Percentiles rank a stretch among this genome's conserved stretches.
Evolutionary conservation across 345 rosid species (phyloP).

Genomic region (Schrenkiella parvula): DNA sequence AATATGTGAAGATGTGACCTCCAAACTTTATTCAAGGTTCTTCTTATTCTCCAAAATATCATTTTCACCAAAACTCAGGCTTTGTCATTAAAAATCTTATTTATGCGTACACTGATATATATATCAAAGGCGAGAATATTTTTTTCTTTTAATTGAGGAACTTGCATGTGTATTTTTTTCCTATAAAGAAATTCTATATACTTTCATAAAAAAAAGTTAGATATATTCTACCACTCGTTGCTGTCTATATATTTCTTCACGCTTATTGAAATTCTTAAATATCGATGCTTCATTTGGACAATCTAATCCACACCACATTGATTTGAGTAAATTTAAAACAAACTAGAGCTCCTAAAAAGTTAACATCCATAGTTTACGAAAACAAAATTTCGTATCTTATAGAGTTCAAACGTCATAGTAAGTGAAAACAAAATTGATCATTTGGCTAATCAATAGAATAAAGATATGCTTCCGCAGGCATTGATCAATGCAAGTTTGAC

Average conservation of each 20-base stretch:
- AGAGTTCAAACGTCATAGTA: neutral
- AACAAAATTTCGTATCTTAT: neutral
- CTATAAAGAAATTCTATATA: neutral
- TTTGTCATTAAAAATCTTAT: neutral
- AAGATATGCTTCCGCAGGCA: neutral
- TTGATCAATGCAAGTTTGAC: neutral
- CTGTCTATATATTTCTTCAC: neutral
- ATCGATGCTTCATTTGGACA: neutral
- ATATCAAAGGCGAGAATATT: too few species aligned
- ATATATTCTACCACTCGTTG: neutral
- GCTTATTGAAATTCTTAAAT: too few species aligned
- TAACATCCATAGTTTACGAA: neutral
- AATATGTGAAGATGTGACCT: neutral
- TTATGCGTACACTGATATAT: neutral
- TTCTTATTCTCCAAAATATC: neutral
- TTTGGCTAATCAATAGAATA: neutral
- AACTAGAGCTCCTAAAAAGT: neutral
- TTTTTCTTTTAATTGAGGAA: neutral
- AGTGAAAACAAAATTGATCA: neutral
- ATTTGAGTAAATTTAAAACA: neutral
- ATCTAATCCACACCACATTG: neutral
- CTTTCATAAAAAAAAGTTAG: neutral
- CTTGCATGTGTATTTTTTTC: neutral
- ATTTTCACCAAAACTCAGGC: neutral
- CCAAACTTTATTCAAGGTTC: neutral